Percentiles rank a stretch among this genome's conserved stretches.
Conservation (phyloP, 2,329 filamentous ascomycete species). For the Colletotrichum sp. region DNA sequence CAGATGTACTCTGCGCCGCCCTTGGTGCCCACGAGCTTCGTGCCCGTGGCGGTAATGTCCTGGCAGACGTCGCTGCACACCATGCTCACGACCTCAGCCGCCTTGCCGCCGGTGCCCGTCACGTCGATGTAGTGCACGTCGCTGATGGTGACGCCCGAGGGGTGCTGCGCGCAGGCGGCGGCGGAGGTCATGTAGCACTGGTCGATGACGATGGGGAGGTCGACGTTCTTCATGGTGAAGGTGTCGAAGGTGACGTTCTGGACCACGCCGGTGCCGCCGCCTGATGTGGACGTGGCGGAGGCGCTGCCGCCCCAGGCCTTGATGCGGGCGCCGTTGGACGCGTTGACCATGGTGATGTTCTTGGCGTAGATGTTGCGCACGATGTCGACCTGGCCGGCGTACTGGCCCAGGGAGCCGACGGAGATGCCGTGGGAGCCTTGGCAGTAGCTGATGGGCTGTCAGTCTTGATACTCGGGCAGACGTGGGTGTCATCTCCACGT, state of each 20-base stretch:
- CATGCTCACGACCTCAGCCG: background rate
- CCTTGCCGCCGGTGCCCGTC: background rate
- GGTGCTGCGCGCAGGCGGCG: background rate
- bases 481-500: constrained; percentile 64
- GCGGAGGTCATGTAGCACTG: constrained; percentile 32
- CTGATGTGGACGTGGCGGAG: constrained; percentile 58
- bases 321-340: constrained; percentile 71
- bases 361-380: constrained; percentile 71
- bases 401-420: constrained; percentile 75
- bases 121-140: constrained; percentile 6
- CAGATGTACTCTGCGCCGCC: background rate
- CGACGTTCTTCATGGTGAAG: constrained; percentile 65
- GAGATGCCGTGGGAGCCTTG: constrained; percentile 76
- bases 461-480: constrained; percentile 63
- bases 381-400: constrained; percentile 66
- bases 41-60: background rate
- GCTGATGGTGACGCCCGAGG: background rate
- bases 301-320: constrained; percentile 71
- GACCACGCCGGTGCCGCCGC: constrained; percentile 63
- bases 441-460: constrained; percentile 66
- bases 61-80: constrained; percentile 3
- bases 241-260: constrained; percentile 71
- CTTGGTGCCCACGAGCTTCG: background rate
- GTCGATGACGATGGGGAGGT: constrained; percentile 41
- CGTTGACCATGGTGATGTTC: constrained; percentile 64